These are phyloP conservation scores for Colletotrichum tofieldiae DNA, from an alignment of 2,329 filamentous ascomycete genomes.

Conservation along the genomic window DNA sequence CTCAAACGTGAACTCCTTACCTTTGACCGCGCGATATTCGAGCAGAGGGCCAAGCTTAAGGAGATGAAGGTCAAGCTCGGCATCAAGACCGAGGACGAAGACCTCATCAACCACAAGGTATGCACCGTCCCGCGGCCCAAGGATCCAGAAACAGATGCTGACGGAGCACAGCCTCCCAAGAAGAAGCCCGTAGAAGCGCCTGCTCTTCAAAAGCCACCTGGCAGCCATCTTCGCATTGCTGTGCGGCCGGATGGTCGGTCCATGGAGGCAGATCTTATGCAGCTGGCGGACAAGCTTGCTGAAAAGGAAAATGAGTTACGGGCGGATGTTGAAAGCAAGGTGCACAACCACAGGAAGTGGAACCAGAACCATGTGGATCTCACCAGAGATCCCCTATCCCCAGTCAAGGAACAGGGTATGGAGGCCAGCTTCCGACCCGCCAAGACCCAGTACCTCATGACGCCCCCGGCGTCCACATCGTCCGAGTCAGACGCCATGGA, in stretches of 20 bases:
- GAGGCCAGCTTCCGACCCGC: constrained; percentile 79
- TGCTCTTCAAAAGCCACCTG: constrained; percentile 73
- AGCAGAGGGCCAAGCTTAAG: constrained; percentile 86
- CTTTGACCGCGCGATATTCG: constrained; percentile 84
- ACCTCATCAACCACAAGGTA: constrained; percentile 95
- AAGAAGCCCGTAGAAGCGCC: constrained; percentile 76
- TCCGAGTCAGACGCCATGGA: constrained; percentile 68
- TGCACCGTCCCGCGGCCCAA: constrained; percentile 39
- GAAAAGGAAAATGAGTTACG: constrained; percentile 88
- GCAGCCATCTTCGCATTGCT: constrained; percentile 78
- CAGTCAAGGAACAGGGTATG: constrained; percentile 76
- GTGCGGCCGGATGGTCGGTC: constrained; percentile 79
- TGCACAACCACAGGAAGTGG: constrained; percentile 91
- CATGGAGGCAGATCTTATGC: constrained; percentile 84
- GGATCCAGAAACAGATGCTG: constrained; percentile 51
- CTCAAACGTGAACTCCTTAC: constrained; percentile 83
- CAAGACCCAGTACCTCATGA: constrained; percentile 80
- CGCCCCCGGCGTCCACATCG: constrained; percentile 71
- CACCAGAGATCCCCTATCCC: constrained; percentile 88
- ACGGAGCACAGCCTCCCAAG: constrained; percentile 75
- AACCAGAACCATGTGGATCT: constrained; percentile 91
- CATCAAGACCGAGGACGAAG: constrained; percentile 94
- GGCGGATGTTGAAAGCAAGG: constrained; percentile 87
- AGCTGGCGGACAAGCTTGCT: constrained; percentile 82
- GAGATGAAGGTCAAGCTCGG: constrained; percentile 89